phyloP scores from a whole-genome alignment of 345 rosid genomes.

The Camelina laxa region DNA sequence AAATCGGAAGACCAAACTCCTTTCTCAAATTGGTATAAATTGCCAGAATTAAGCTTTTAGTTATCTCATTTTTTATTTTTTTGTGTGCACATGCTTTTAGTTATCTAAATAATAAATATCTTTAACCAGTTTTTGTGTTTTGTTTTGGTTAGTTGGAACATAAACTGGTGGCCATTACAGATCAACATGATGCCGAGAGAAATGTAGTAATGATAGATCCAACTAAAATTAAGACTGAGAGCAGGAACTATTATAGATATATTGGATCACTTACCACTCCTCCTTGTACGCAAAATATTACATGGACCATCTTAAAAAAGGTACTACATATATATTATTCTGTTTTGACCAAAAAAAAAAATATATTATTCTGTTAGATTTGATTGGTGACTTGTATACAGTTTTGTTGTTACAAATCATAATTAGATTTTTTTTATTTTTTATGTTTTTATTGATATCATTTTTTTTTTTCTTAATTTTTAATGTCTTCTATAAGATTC shows the following conservation, averaged over 20 bases:
- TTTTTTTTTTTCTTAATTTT: neutral
- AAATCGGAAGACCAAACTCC: slow-evolving; percentile 65
- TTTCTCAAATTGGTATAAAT: slow-evolving; percentile 61
- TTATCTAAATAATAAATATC: neutral
- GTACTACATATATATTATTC: slow-evolving; percentile 34
- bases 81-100: neutral
- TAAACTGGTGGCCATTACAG: slow-evolving; percentile 47
- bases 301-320: slow-evolving; percentile 71
- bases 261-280: slow-evolving; percentile 83
- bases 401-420: too few relatives aligned
- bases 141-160: slow-evolving; percentile 48
- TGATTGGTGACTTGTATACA: too few relatives aligned
- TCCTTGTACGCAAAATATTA: slow-evolving; percentile 78
- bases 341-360: too few relatives aligned
- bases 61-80: neutral
- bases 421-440: too few relatives aligned
- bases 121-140: neutral
- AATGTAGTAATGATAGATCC: slow-evolving; percentile 60
- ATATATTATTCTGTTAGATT: too few relatives aligned
- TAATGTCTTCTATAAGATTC: neutral
- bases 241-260: slow-evolving; percentile 76
- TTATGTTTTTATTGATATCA: neutral
- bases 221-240: slow-evolving; percentile 51
- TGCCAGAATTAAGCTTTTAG: neutral
- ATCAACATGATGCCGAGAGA: slow-evolving; percentile 35